Percentiles rank a stretch among this genome's conserved stretches.
Evolutionary conservation across 441 rosid species (phyloP).

Genomic region (Arabidopsis hybrid): DNA sequence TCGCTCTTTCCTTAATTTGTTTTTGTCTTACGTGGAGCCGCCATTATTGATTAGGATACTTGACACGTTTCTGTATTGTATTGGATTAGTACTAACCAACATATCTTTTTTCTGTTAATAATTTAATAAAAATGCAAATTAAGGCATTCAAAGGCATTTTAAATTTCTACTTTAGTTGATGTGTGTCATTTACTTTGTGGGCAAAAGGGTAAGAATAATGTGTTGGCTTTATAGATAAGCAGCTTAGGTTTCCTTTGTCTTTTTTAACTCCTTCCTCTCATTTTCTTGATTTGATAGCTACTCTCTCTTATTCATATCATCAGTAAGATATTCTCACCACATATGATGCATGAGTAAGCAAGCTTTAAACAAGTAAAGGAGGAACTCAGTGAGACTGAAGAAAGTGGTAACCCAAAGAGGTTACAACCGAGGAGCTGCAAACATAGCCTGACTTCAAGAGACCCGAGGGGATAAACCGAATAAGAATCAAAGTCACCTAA

Average conservation of each 20-base stretch:
- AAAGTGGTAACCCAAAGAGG: neutral
- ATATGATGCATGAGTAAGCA: neutral
- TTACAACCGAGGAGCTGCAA: neutral
- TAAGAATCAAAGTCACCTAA: neutral
- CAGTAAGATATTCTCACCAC: neutral
- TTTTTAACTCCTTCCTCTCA: conserved; percentile 19
- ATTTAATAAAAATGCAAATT: neutral
- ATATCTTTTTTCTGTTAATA: neutral
- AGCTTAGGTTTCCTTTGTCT: conserved; percentile 41
- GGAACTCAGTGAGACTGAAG: neutral
- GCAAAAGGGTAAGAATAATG: conserved; percentile 45
- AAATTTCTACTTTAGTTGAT: neutral
- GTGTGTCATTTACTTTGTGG: conserved; percentile 38
- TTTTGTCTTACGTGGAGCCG: conserved; percentile 41
- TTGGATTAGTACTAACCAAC: conserved; percentile 11
- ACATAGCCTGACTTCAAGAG: neutral
- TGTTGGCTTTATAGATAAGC: conserved; percentile 48
- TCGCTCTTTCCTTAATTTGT: neutral
- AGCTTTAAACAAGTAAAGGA: neutral
- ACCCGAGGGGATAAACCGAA: neutral
- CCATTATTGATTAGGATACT: conserved; percentile 4
- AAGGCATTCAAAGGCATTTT: neutral
- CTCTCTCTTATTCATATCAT: conserved; percentile 4
- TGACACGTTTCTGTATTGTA: conserved; percentile 23
- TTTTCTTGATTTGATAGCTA: conserved; percentile 21